These are phyloP conservation scores for Hypoxylon cercidicola DNA, from an alignment of 495 filamentous ascomycete species.

Conservation along the genomic window DNA sequence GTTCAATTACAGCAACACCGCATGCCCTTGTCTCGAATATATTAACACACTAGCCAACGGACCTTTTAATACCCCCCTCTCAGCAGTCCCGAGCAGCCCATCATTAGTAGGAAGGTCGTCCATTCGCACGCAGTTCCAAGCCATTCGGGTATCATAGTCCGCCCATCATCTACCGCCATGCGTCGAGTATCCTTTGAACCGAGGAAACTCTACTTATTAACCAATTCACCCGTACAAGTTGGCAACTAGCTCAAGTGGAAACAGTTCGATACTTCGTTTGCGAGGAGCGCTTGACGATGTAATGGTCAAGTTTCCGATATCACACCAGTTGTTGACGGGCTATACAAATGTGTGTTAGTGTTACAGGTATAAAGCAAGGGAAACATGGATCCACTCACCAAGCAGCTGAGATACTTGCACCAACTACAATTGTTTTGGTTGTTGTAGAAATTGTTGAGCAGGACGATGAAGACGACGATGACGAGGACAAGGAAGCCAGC, in stretches of 20 bases:
- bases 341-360: slow-evolving; percentile 43
- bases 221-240: slow-evolving; percentile 19
- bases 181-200: slow-evolving; percentile 8
- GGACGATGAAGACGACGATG: slow-evolving; percentile 81
- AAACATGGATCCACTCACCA: slow-evolving; percentile 69
- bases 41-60: slow-evolving; percentile 8
- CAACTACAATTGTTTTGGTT: slow-evolving; percentile 79
- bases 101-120: slow-evolving; percentile 13
- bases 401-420: slow-evolving; percentile 94
- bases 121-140: slow-evolving; percentile 20
- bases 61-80: slow-evolving; percentile 1
- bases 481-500: slow-evolving; percentile 81
- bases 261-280: slow-evolving; percentile 28
- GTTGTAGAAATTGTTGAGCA: slow-evolving; percentile 90
- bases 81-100: slow-evolving; percentile 5
- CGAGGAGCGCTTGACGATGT: slow-evolving; percentile 9
- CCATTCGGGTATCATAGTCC: slow-evolving; percentile 38
- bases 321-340: slow-evolving; percentile 83
- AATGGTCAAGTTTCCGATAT: slow-evolving; percentile 64
- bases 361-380: slow-evolving; percentile 3
- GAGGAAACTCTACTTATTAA: neutral
- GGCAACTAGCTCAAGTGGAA: slow-evolving; percentile 30
- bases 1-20: slow-evolving; percentile 18
- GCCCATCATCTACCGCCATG: slow-evolving; percentile 9
- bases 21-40: neutral